Evolutionary conservation across 495 filamentous ascomycete species (phyloP).

Genomic region (Podospora conica): DNA sequence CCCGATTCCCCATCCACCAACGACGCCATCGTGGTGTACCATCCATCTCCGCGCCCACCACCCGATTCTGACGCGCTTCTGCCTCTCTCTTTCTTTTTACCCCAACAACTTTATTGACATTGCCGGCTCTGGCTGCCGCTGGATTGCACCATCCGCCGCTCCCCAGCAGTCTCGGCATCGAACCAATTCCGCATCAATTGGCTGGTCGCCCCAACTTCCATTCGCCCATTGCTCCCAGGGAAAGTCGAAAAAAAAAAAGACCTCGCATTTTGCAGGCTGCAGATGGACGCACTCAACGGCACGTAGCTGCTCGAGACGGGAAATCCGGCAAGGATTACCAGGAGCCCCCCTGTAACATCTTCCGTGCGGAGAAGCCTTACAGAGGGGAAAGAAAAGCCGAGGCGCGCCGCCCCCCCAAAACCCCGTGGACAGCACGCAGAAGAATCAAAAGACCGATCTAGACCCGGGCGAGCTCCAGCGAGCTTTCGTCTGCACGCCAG

Average conservation of each 20-base stretch:
- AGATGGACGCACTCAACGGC: slow-evolving; percentile 2
- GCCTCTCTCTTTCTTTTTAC: neutral
- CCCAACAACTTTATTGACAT: neutral
- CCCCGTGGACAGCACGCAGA: no score
- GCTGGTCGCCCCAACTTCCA: neutral
- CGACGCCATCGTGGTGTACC: neutral
- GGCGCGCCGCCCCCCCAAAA: neutral
- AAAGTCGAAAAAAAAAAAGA: neutral
- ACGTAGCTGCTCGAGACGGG: slow-evolving; percentile 5
- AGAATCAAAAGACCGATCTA: neutral
- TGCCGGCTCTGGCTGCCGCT: neutral
- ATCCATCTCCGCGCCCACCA: neutral
- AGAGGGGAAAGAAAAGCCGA: neutral
- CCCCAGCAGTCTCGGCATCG: no score
- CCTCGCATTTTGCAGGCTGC: neutral
- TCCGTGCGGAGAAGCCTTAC: neutral
- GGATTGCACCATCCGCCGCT: no score
- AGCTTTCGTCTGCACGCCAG: neutral
- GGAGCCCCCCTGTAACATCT: neutral
- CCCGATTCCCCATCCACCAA: neutral
- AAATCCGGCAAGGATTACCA: neutral
- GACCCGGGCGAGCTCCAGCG: neutral
- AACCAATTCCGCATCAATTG: neutral
- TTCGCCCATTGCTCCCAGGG: neutral
- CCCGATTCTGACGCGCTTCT: no score